Evolutionary conservation across 129 eudicot genomes (phyloP).

Genomic region (Saussurea involucrata): DNA sequence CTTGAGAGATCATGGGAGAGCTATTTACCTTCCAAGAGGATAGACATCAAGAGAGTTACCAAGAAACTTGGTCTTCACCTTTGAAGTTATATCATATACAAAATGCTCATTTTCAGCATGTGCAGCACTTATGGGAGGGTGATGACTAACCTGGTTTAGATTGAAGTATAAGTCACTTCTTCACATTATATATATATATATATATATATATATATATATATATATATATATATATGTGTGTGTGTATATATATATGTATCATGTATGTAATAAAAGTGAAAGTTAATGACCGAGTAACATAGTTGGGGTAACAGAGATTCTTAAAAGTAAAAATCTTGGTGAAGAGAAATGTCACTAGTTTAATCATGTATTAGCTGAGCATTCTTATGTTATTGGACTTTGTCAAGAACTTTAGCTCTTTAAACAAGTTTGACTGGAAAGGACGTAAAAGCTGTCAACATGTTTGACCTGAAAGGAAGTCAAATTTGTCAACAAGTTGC

Average conservation of each 20-base stretch:
- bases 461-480: neutral
- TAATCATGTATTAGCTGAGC: constrained; percentile 5
- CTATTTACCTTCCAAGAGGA: constrained; percentile 87
- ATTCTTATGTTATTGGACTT: neutral
- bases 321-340: neutral
- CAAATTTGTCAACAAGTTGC: neutral
- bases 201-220: too few species aligned
- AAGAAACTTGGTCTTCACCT: constrained; percentile 87
- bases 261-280: too few species aligned
- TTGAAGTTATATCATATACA: constrained; percentile 79
- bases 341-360: neutral
- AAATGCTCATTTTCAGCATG: constrained; percentile 98
- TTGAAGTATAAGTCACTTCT: neutral
- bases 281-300: neutral
- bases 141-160: constrained; percentile 77
- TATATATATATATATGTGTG: too few species aligned
- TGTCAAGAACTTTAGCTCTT: neutral
- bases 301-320: neutral
- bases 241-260: too few species aligned
- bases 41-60: constrained; percentile 94
- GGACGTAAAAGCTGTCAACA: too few species aligned
- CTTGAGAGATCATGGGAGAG: neutral
- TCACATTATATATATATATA: neutral
- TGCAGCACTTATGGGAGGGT: constrained; percentile 95
- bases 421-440: neutral